Conservation (phyloP, 768 basidiomycete genomes). For the Amanita rimosa region DNA sequence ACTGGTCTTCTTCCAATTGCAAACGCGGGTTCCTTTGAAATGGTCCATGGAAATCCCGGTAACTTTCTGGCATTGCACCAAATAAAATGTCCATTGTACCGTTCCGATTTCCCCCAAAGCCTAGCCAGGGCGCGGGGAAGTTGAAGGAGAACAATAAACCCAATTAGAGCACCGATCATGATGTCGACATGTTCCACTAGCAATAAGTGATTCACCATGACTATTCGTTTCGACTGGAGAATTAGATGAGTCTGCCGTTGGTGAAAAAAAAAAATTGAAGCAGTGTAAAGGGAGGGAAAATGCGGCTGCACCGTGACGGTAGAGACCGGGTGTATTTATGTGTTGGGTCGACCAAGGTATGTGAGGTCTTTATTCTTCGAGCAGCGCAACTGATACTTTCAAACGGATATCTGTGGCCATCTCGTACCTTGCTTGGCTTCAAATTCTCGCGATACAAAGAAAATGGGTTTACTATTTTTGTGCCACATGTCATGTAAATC, state of each 20-base stretch:
- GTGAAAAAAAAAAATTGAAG: neutral
- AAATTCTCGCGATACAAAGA: too few relatives aligned
- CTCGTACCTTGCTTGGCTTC: too few relatives aligned
- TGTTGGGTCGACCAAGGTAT: neutral
- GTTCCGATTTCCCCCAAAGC: conserved; percentile 38
- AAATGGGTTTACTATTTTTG: too few relatives aligned
- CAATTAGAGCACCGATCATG: conserved; percentile 30
- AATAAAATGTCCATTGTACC: conserved; percentile 43
- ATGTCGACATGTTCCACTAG: conserved; percentile 34
- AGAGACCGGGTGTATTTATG: neutral
- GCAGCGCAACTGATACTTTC: too few relatives aligned
- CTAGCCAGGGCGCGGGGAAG: conserved; percentile 43
- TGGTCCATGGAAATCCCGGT: conserved; percentile 14
- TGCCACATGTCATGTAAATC: too few relatives aligned
- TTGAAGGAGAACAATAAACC: conserved; percentile 27
- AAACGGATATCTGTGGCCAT: too few relatives aligned
- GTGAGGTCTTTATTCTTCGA: neutral
- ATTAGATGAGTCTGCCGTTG: conserved; percentile 5
- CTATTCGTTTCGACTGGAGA: neutral
- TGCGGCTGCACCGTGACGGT: too few relatives aligned
- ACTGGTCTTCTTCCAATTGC: conserved; percentile 15
- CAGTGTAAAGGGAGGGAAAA: neutral
- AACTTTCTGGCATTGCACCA: conserved; percentile 12
- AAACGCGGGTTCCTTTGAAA: conserved; percentile 15
- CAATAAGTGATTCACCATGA: neutral